Conservation (phyloP, 495 filamentous ascomycete species). For the Glarea lozoyensis region DNA sequence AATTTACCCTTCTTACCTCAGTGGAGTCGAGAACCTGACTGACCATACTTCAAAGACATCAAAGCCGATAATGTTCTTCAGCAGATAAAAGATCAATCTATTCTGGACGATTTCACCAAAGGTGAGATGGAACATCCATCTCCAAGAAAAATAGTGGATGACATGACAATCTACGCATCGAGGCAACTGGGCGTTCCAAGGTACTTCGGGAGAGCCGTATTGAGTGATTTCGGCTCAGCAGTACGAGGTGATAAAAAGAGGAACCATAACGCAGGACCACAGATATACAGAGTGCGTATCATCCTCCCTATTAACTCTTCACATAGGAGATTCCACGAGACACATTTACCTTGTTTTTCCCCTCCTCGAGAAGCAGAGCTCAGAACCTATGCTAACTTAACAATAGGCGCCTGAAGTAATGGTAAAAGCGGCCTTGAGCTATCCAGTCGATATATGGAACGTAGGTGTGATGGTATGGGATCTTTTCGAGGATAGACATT, state of each 20-base stretch:
- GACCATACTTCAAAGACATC: conserved; percentile 10
- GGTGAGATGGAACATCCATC: conserved; percentile 22
- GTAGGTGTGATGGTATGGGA: conserved; percentile 45
- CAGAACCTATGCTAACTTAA: conserved; percentile 25
- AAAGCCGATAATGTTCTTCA: conserved; percentile 20
- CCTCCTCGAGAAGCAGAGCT: conserved; percentile 8
- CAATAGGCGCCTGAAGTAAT: conserved; percentile 43
- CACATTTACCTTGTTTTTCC: background rate
- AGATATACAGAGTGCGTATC: background rate
- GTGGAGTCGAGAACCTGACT: background rate
- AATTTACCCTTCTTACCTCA: no score
- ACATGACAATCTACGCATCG: conserved; percentile 25
- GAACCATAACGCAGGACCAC: conserved; percentile 4
- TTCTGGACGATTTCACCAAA: conserved; percentile 2
- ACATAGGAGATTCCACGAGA: background rate
- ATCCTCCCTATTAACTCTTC: background rate
- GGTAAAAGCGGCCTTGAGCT: conserved; percentile 32
- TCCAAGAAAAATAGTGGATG: conserved; percentile 24
- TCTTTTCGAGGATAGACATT: conserved; percentile 35
- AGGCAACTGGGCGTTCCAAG: conserved; percentile 18
- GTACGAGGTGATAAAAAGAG: conserved; percentile 21
- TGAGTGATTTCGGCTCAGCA: conserved; percentile 41
- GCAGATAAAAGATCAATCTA: conserved; percentile 9
- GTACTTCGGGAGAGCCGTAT: conserved; percentile 21
- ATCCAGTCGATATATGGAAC: conserved; percentile 42